Base-by-base conservation (phyloP, 2,329 filamentous ascomycete genomes). In the Ceratocystis diversiconidia region DNA sequence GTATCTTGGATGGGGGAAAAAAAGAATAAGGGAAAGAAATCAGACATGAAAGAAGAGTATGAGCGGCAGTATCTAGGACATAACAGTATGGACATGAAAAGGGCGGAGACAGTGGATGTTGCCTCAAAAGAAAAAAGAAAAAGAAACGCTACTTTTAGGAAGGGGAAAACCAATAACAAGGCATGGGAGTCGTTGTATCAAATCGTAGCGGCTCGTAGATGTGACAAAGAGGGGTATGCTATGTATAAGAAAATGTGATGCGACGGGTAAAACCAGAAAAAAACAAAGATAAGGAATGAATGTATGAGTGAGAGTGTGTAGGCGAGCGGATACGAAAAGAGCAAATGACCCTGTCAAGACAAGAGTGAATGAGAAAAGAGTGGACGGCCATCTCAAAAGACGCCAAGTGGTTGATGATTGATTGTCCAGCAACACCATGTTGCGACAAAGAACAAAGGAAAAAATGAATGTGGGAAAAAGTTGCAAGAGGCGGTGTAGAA, bases 381-480 rank as follows among this genome's bases (percentile, higher is more conserved):
- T 55, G 65, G 65, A 64, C 48, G 62, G 43, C 7, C 62, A 57
- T 64, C 65, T 67, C 19, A 67, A 36, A 64, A 67, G 65, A 65
- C 32, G 52, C 28, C 66, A 10, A 36, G 25, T 25, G 52, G 28
- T 36, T 43, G n/a, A 46, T 63, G 10, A 57, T 41, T 15, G 10
- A 12, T 15, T 15, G 46, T 25, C 62, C 43, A 63, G 46, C 62
- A 30, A 36, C 30, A 19, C 19, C 8, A 12, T 19, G 55, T 10
- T 62, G 61, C n/a, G 15, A 32, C 8, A 57, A 59, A 59, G 19
- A 25, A 67, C 46, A 62, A 62, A 61, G 25, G 41, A 41, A 55
- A 41, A 17, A 28, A n/a, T 43, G 46, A 50, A 30, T 12, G 36
- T 48, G 8, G 15, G 25, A 28, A 48, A 28, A 64, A 28, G 41